Conservation (phyloP, 768 basidiomycete species). For the Naganishia vishniacii region DNA sequence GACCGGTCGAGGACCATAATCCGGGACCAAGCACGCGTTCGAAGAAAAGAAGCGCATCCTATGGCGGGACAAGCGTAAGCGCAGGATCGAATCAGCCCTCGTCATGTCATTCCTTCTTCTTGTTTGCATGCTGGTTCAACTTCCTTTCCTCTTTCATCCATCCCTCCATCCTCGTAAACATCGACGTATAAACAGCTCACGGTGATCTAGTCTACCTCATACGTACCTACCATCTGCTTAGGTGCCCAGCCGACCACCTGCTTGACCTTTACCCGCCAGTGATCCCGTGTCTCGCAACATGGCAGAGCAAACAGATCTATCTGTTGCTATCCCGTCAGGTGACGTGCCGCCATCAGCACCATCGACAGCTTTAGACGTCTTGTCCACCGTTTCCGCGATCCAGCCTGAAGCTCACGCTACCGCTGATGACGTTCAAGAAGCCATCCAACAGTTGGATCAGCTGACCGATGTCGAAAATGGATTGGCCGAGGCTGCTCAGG, state of each 20-base stretch:
- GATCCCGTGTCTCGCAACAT: no score
- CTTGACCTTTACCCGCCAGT: not conserved
- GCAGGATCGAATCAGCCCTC: no score
- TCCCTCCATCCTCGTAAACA: no score
- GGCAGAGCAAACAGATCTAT: constrained; percentile 8
- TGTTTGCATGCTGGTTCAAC: no score
- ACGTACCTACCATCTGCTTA: not conserved
- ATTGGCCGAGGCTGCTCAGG: constrained; percentile 12
- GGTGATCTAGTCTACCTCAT: not conserved
- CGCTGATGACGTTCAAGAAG: constrained; percentile 22
- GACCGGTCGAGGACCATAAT: no score
- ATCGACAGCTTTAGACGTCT: not conserved
- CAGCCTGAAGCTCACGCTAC: constrained; percentile 21
- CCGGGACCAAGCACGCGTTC: no score
- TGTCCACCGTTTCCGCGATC: constrained; percentile 17
- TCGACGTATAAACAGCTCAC: no score
- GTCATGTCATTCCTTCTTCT: no score
- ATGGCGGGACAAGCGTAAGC: no score
- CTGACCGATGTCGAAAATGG: constrained; percentile 20
- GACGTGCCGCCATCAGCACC: not conserved
- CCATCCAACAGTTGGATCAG: constrained; percentile 18
- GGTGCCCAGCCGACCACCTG: not conserved
- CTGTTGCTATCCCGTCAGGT: not conserved
- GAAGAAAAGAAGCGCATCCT: no score
- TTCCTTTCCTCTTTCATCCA: no score